Conservation (phyloP, 2,329 filamentous ascomycete genomes). For the Scytalidium lignicola region DNA sequence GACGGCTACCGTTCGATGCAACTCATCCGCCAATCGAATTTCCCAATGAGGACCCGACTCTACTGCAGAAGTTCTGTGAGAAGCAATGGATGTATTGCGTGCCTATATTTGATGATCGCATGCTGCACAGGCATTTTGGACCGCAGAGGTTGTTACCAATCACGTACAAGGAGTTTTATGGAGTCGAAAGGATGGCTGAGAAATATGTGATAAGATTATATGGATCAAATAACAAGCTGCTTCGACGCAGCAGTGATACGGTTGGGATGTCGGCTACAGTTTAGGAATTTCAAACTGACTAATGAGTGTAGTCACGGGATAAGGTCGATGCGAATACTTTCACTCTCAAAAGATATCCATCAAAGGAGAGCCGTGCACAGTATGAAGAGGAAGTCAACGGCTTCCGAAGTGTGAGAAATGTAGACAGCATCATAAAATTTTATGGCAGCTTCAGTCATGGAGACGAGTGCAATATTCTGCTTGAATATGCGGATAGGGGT, state of each 20-base stretch:
- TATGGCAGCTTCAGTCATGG: slow-evolving; percentile 22
- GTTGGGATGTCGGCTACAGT: not conserved
- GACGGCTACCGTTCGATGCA: slow-evolving; percentile 20
- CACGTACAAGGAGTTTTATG: slow-evolving; percentile 11
- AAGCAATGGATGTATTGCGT: slow-evolving; percentile 24
- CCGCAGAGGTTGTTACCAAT: slow-evolving; percentile 23
- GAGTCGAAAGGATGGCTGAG: slow-evolving; percentile 11
- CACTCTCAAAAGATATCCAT: slow-evolving; percentile 23
- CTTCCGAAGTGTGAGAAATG: slow-evolving; percentile 16
- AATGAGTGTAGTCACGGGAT: not conserved
- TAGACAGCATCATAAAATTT: slow-evolving; percentile 22
- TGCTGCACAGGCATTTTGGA: slow-evolving; percentile 18
- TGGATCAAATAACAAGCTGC: slow-evolving; percentile 20
- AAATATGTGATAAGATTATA: slow-evolving; percentile 21
- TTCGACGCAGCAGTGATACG: not conserved
- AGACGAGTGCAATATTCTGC: slow-evolving; percentile 25
- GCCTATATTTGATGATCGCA: slow-evolving; percentile 14
- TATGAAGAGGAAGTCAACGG: slow-evolving; percentile 23
- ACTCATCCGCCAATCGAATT: slow-evolving; percentile 13
- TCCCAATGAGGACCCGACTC: slow-evolving; percentile 9
- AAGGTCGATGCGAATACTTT: slow-evolving; percentile 18
- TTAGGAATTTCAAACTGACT: not conserved
- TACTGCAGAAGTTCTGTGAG: slow-evolving; percentile 22
- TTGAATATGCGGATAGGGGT: slow-evolving; percentile 31
- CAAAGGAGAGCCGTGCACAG: slow-evolving; percentile 11